Percentiles rank a stretch among this genome's conserved stretches.
These are phyloP conservation scores for Vicia faba DNA, from an alignment of 306 rosid genomes.

Conservation along the genomic window DNA sequence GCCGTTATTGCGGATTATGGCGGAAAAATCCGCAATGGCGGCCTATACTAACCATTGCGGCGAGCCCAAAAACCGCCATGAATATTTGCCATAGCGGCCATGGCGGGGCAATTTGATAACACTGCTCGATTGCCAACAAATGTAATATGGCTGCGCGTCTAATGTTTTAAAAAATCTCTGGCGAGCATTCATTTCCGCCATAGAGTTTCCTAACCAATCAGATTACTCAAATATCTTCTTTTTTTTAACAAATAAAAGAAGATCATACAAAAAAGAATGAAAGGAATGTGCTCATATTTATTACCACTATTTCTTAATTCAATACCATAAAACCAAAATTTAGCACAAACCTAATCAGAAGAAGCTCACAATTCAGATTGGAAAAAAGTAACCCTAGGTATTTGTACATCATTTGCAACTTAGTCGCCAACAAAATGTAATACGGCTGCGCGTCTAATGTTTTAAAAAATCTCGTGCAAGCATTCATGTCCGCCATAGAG, in stretches of 20 bases:
- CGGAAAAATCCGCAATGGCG: no score
- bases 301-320: conserved; percentile 11
- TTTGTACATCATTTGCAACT: neutral
- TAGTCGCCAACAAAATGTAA: neutral
- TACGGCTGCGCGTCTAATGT: neutral
- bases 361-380: neutral
- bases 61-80: no score
- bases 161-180: neutral
- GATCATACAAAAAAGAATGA: conserved; percentile 1
- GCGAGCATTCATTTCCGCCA: neutral
- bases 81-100: no score
- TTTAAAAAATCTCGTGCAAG: neutral
- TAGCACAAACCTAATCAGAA: conserved; percentile 8
- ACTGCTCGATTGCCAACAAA: no score
- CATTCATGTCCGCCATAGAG: neutral
- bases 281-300: neutral
- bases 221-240: conserved; percentile 10
- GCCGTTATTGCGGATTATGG: no score
- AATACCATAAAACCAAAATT: conserved; percentile 2
- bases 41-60: no score
- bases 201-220: conserved; percentile 2
- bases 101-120: no score
- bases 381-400: neutral
- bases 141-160: neutral
- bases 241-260: neutral